Percentiles rank a stretch among this genome's conserved stretches.
Evolutionary conservation across 805 yeast genomes (phyloP).

Genomic region (Suhomyces faveliae): DNA sequence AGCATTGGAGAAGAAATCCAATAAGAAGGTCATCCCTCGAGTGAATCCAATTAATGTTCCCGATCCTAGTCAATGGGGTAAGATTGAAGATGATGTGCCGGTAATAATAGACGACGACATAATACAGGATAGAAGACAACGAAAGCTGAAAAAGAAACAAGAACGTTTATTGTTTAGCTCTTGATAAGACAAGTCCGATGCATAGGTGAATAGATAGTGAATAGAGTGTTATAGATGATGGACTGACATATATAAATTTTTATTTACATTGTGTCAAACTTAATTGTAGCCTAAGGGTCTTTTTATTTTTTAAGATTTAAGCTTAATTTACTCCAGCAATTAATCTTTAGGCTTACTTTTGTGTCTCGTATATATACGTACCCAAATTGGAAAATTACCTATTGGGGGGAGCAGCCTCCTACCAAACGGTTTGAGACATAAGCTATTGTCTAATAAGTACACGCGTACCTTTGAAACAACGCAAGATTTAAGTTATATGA

Average conservation of each 20-base stretch:
- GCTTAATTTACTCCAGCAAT: too few species aligned
- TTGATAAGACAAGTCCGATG: not conserved
- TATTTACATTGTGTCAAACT: not conserved
- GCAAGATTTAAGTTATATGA: too few species aligned
- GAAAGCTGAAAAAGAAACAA: constrained; percentile 14
- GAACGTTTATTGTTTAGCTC: constrained; percentile 7
- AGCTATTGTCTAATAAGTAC: not conserved
- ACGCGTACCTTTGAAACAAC: too few species aligned
- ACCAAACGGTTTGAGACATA: not conserved
- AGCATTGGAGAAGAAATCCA: constrained; percentile 42
- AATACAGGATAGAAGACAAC: constrained; percentile 10
- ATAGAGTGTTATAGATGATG: not conserved
- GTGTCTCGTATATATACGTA: not conserved
- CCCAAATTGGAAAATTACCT: not conserved
- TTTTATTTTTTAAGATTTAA: too few species aligned
- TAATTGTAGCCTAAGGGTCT: too few species aligned
- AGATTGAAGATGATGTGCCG: constrained; percentile 2
- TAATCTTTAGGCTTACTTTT: not conserved
- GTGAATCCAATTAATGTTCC: constrained; percentile 47
- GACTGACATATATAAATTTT: not conserved
- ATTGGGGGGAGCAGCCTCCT: not conserved
- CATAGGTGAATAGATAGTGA: not conserved
- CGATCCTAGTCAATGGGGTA: constrained; percentile 29
- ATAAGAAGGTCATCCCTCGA: constrained; percentile 47
- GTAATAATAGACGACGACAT: constrained; percentile 4